These are phyloP conservation scores for Didymosphaeria variabile DNA, from an alignment of 2,329 filamentous ascomycete species.

Conservation along the genomic window DNA sequence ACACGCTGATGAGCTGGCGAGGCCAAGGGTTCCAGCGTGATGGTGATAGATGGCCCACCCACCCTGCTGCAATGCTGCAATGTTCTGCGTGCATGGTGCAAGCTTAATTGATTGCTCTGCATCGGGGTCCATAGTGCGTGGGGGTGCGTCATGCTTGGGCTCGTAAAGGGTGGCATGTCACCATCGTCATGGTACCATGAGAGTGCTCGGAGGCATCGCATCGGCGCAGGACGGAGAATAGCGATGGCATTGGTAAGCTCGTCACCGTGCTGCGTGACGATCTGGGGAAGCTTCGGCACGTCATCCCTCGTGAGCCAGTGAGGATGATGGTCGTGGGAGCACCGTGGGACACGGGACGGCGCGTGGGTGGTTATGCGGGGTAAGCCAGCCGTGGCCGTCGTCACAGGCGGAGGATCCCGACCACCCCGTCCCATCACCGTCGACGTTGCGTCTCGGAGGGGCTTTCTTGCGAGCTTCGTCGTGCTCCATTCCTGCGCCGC, in stretches of 20 bases:
- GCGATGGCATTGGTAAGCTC: neutral
- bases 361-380: constrained; percentile 21
- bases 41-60: constrained; percentile 20
- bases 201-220: neutral
- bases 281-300: constrained; percentile 29
- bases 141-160: neutral
- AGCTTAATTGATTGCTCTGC: constrained; percentile 11
- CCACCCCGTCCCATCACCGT: neutral
- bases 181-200: neutral
- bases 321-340: neutral
- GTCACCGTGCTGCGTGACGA: constrained; percentile 10
- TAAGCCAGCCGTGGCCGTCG: constrained; percentile 8
- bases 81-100: constrained; percentile 5
- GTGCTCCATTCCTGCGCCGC: neutral
- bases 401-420: neutral
- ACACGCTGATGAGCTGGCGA: constrained; percentile 38
- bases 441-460: neutral
- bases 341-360: constrained; percentile 8
- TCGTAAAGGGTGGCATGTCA: neutral
- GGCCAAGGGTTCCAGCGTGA: constrained; percentile 17
- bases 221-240: neutral
- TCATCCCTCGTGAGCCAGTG: constrained; percentile 22
- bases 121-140: constrained; percentile 4
- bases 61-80: constrained; percentile 10
- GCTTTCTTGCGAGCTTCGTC: neutral